Evolutionary conservation across 2,329 filamentous ascomycete genomes (phyloP), one percentile per base, ranked within the genome.

Genomic region (Teratosphaeria gauchensis): DNA sequence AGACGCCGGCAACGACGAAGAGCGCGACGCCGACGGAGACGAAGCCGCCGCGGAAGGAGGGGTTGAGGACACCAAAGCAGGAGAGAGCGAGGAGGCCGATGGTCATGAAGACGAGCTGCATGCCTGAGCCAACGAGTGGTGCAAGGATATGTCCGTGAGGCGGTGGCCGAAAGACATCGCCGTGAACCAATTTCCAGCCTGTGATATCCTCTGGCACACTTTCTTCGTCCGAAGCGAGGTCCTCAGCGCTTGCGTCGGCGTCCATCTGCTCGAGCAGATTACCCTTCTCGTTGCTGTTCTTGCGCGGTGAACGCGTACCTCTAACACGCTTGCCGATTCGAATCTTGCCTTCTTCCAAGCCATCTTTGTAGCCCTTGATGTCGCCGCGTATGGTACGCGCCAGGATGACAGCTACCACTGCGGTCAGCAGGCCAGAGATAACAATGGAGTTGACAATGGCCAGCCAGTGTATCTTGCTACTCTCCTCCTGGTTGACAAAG

Each of bases 11-110:
- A 65, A 94, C 86, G 58, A 95, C 80, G 72, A 95, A 95, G 21
- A 95, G 79, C 1, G 89, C 89, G 30, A 92, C 80, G 6, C 88
- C 90, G 48, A 94, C 89, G 67, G 88, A 92, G 70, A 94, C 82
- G 72, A 95, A 95, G 0, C 90, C 90, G 59, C 90, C 90, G n/a
- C 90, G 85, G 78, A 91, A 94, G 71, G 87, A 91, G 2, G 90
- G 90, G 68, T 95, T 95, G 58, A 95, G 73, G 2, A 95, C 73
- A 4, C 90, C 90, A 33, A 94, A 73, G 59, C 87, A 88, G 69
- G 87, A 89, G 8, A 72, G 63, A 1, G 61, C 61, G 30, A 71
- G 59, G 8, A 95, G 78, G 1, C 89, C 88, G 46, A 85, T 74
- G 1, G 85, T 82, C 86, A 94, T 91, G 73, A 92, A 91, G 11